Conservation (phyloP, 1,284 basidiomycete genomes). For the Boletellus dicymbophilus region DNA sequence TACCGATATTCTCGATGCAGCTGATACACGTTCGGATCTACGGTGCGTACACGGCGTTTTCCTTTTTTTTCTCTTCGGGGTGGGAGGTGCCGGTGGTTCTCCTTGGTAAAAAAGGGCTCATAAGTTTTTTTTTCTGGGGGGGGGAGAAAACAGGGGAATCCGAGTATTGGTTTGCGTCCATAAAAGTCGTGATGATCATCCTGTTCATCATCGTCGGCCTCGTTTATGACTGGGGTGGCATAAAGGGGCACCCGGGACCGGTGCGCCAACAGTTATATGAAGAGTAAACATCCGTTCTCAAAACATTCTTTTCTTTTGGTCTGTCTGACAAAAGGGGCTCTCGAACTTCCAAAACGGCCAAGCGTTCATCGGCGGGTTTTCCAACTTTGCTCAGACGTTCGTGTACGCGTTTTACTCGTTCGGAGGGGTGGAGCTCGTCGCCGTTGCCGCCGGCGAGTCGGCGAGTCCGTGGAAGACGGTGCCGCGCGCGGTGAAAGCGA, state of each 20-base stretch:
- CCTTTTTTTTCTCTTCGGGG: no score
- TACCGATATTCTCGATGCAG: constrained; percentile 46
- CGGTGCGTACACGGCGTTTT: constrained; percentile 29
- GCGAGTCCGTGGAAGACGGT: constrained; percentile 61
- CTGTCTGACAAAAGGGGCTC: constrained; percentile 39
- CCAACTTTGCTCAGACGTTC: constrained; percentile 53
- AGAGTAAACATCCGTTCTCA: no score
- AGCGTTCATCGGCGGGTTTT: constrained; percentile 55
- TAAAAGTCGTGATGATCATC: constrained; percentile 59
- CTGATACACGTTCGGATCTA: constrained; percentile 50
- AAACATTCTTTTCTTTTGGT: no score
- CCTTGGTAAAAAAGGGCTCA: no score
- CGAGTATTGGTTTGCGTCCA: constrained; percentile 52
- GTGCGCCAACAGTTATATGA: constrained; percentile 21
- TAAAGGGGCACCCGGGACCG: constrained; percentile 55
- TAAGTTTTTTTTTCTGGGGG: no score
- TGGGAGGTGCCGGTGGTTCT: no score
- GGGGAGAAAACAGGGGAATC: constrained; percentile 50
- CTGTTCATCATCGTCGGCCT: constrained; percentile 57
- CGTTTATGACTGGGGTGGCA: constrained; percentile 58
- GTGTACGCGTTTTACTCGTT: constrained; percentile 70
- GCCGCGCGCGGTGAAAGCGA: constrained; percentile 68
- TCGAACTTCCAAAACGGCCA: constrained; percentile 53
- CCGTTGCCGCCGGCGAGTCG: constrained; percentile 62
- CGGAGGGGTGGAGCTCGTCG: constrained; percentile 75